phyloP scores from a whole-genome alignment of 352 stramenopile species.

The Phytophthora colocasiae region DNA sequence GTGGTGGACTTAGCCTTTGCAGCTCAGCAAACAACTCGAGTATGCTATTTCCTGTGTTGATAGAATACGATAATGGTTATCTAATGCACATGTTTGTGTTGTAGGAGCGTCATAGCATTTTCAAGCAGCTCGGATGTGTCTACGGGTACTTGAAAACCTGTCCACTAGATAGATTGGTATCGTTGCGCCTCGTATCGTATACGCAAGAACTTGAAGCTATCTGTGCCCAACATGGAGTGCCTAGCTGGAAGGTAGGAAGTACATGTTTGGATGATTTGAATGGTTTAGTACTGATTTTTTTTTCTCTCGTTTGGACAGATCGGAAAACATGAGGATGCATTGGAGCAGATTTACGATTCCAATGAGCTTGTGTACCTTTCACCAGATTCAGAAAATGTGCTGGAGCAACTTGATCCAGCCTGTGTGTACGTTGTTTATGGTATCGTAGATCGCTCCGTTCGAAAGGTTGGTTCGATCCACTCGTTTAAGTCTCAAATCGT shows the following conservation, averaged over 20 bases:
- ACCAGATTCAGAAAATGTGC: constrained; percentile 77
- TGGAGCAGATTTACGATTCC: constrained; percentile 61
- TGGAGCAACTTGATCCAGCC: constrained; percentile 54
- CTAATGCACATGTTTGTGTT: constrained; percentile 3
- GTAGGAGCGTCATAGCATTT: constrained; percentile 78
- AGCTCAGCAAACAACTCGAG: constrained; percentile 48
- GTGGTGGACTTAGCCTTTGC: constrained; percentile 79
- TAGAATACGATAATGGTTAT: neutral
- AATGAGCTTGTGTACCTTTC: constrained; percentile 82
- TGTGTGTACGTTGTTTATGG: constrained; percentile 83
- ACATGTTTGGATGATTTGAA: neutral
- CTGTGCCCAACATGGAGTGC: constrained; percentile 50
- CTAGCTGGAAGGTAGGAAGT: constrained; percentile 72
- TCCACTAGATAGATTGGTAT: constrained; percentile 64
- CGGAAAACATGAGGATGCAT: constrained; percentile 44
- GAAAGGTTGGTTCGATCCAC: constrained; percentile 20
- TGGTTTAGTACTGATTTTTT: constrained; percentile 1
- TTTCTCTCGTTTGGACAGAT: constrained; percentile 23
- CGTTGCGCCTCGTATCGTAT: constrained; percentile 66
- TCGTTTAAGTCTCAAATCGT: neutral
- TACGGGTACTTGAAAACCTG: constrained; percentile 85
- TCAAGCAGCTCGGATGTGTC: constrained; percentile 81
- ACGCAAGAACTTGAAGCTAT: constrained; percentile 37
- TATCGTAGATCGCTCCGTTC: constrained; percentile 87
- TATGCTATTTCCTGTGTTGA: constrained; percentile 14